These are phyloP conservation scores for Cercophora samala DNA, from an alignment of 495 filamentous ascomycete genomes.

Conservation along the genomic window DNA sequence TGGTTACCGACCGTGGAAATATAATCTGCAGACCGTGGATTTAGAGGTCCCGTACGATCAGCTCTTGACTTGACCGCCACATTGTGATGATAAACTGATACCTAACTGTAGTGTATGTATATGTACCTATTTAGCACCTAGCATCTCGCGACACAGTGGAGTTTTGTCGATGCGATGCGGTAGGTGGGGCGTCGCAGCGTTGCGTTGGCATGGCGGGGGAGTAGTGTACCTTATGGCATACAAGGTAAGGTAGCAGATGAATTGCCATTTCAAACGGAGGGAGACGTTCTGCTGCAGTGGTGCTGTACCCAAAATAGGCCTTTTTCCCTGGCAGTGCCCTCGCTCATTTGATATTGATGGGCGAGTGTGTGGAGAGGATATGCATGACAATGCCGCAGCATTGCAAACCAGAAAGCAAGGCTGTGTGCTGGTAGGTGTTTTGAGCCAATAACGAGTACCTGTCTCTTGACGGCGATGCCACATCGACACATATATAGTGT, in stretches of 20 bases:
- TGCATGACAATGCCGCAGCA: conserved; percentile 23
- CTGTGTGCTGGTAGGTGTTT: conserved; percentile 16
- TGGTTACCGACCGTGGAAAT: too few species aligned
- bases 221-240: conserved; percentile 12
- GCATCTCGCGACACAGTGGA: conserved; percentile 16
- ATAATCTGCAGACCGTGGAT: too few species aligned
- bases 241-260: too few species aligned
- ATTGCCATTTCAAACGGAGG: background rate
- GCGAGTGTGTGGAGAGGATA: conserved; percentile 9
- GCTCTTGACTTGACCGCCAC: conserved; percentile 18
- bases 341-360: conserved; percentile 4
- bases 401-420: conserved; percentile 20
- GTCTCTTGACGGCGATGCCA: conserved; percentile 16
- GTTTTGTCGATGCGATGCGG: conserved; percentile 18
- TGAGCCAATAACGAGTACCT: conserved; percentile 24
- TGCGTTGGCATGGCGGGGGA: conserved; percentile 31
- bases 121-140: background rate
- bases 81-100: conserved; percentile 13
- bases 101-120: too few species aligned
- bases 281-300: conserved; percentile 9
- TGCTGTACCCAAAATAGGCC: conserved; percentile 19
- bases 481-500: conserved; percentile 13
- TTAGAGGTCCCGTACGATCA: background rate
- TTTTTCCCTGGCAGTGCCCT: conserved; percentile 15
- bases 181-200: conserved; percentile 27